Evolutionary conservation across 768 basidiomycete genomes (phyloP), one percentile per base, ranked within the genome.

Genomic region (Rhizopogon sp.): DNA sequence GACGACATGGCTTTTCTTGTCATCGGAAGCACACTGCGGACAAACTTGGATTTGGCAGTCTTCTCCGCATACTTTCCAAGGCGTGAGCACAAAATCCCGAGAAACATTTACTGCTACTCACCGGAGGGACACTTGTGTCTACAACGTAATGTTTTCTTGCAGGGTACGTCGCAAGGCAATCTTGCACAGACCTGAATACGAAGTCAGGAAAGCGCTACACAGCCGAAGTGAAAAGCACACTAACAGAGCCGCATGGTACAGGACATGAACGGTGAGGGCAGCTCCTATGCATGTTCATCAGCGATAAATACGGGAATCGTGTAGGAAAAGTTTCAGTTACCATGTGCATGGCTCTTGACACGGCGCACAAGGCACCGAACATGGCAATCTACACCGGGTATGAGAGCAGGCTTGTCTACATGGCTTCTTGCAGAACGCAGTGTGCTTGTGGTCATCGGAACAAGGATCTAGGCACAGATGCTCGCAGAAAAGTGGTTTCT

Each of bases 61-160:
- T 65, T 90, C 88, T 6, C 87, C 85, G 53, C 86, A 88, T 1
- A 89, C 85, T 88, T 47, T 35, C 31, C 20, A 54, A 41, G 3
- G 20, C 1, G 35, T 46, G 3, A 52, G 62, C 29, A 61, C 50
- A 22, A 33, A 17, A 7, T 11, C 13, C 14, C 28, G 9, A 20
- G n/a, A 20, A 22, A 6, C 25, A 20, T 22, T 42, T 5, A 6
- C 41, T 37, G 29, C 6, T 9, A 63, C 73, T 50, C 62, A 87
- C 87, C 79, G 37, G 86, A 88, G 14, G 84, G 83, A 58, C 88
- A 89, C 37, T 60, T 71, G 63, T 88, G 86, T 9, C 85, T 83
- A 63, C 87, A 89, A 6, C 39, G 2, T 10, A 89, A 72, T 0
- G 51, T n/a, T 11, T 72, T 72, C 13, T 67, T 58, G 54, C 87